A percentile compares a stretch with the other conserved stretches of the same genome.
Evolutionary conservation across 2,329 filamentous ascomycete species (phyloP).

Genomic region (Aspergillus fructus): DNA sequence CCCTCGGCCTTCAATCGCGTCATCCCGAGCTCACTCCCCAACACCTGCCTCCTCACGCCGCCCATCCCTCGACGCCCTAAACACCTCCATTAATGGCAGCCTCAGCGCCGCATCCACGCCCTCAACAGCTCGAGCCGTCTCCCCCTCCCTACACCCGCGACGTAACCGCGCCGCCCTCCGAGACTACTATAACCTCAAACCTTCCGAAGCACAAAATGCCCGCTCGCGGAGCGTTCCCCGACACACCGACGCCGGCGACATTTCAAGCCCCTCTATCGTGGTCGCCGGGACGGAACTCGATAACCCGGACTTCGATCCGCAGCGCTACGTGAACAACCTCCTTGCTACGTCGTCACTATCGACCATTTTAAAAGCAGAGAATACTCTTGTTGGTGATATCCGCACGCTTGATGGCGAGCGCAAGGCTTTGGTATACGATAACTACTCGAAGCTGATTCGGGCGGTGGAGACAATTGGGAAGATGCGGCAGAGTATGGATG

Average conservation of each 20-base stretch:
- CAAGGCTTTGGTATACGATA: conserved; percentile 96
- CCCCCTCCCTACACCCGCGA: conserved; percentile 42
- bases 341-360: conserved; percentile 42
- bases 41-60: conserved; percentile 75
- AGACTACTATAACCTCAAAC: conserved; percentile 88
- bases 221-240: conserved; percentile 39
- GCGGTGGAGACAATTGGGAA: conserved; percentile 94
- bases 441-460: conserved; percentile 95
- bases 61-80: conserved; percentile 67
- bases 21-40: conserved; percentile 50
- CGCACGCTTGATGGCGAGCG: conserved; percentile 89
- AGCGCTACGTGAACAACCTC: conserved; percentile 52
- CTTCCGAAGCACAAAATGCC: conserved; percentile 36
- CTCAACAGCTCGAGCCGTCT: conserved; percentile 43
- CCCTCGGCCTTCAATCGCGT: conserved; percentile 59
- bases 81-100: conserved; percentile 54
- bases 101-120: conserved; percentile 43
- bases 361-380: conserved; percentile 46
- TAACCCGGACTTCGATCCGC: conserved; percentile 67
- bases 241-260: conserved; percentile 43
- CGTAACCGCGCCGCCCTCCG: conserved; percentile 83
- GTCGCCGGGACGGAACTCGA: conserved; percentile 64
- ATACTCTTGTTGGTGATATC: conserved; percentile 64
- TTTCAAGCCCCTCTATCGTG: conserved; percentile 35
- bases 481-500: conserved; percentile 51